Conservation (phyloP, 345 rosid genomes). For the Eucalyptus shirleyi region DNA sequence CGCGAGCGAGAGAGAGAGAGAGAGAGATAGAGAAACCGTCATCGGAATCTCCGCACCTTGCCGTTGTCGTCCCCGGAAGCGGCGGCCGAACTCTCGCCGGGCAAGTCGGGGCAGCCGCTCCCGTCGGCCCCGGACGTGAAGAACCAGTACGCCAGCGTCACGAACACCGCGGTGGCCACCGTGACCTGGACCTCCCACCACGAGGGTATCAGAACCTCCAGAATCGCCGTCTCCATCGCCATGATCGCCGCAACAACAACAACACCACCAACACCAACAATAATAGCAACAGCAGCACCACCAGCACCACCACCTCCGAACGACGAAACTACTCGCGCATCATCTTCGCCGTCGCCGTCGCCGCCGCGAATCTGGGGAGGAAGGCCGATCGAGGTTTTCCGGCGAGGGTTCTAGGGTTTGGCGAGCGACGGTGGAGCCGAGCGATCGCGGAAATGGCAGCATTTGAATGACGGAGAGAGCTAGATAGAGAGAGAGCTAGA, state of each 20-base stretch:
- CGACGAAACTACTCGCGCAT: not conserved
- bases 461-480: not conserved
- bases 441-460: not conserved
- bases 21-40: not conserved
- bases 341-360: not conserved
- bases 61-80: constrained; percentile 31
- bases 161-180: constrained; percentile 47
- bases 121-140: constrained; percentile 30
- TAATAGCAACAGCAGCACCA: not conserved
- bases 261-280: no score
- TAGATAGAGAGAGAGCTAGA: not conserved
- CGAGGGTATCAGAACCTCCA: constrained; percentile 57
- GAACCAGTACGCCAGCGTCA: constrained; percentile 50
- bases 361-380: not conserved
- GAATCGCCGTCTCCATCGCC: constrained; percentile 5
- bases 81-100: constrained; percentile 19
- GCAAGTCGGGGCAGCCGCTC: constrained; percentile 14
- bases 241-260: not conserved
- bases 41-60: constrained; percentile 32
- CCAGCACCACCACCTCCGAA: not conserved
- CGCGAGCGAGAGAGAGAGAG: not conserved
- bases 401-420: not conserved
- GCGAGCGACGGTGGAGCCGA: not conserved
- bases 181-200: constrained; percentile 85
- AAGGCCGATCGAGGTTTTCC: not conserved